These are phyloP conservation scores for Leccinum subatratum DNA, from an alignment of 1,284 basidiomycete species.

Conservation along the genomic window DNA sequence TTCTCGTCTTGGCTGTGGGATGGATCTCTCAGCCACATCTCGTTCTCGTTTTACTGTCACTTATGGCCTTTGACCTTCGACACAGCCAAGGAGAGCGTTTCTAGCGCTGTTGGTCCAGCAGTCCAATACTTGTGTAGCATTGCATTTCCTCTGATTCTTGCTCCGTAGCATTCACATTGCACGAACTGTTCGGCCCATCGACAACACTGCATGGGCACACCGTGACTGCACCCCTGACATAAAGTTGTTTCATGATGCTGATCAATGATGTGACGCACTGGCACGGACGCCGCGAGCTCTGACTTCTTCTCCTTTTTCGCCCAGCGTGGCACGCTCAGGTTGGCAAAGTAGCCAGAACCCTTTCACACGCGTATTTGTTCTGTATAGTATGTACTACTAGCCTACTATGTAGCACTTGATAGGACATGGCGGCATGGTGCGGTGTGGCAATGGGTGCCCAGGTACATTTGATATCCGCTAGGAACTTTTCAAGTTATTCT, in stretches of 20 bases:
- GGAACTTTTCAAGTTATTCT: not conserved
- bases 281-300: not conserved
- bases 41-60: conserved; percentile 28
- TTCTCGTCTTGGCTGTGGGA: conserved; percentile 28
- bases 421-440: not conserved
- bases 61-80: conserved; percentile 31
- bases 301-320: not conserved
- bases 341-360: not conserved
- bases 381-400: not conserved
- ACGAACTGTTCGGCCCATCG: conserved; percentile 14
- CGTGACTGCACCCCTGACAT: not conserved
- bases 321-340: not conserved
- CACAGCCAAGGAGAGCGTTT: conserved; percentile 28
- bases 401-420: not conserved
- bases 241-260: not conserved
- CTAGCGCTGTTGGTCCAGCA: conserved; percentile 30
- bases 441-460: not conserved
- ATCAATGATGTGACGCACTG: not conserved
- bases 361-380: not conserved
- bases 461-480: not conserved
- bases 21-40: conserved; percentile 31
- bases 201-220: not conserved
- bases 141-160: conserved; percentile 26
- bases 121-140: conserved; percentile 31
- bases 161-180: conserved; percentile 16